Conservation (phyloP, 495 filamentous ascomycete genomes). For the Neurospora cerealis region DNA sequence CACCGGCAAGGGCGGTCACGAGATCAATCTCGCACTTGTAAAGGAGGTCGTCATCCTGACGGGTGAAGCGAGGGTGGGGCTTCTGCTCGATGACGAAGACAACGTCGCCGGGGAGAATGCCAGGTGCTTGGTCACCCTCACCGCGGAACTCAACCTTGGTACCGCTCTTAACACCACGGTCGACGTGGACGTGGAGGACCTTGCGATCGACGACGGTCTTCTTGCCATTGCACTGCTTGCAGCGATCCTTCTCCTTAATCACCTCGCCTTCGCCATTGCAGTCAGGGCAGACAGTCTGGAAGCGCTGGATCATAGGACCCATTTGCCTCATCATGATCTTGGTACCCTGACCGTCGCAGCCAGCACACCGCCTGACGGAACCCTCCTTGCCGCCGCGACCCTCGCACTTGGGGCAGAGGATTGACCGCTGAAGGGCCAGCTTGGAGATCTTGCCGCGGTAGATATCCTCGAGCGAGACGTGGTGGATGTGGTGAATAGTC, state of each 20-base stretch:
- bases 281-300: constrained; percentile 98
- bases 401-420: constrained; percentile 92
- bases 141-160: constrained; percentile 94
- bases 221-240: constrained; percentile 90
- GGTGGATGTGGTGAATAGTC: constrained; percentile 95
- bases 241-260: constrained; percentile 90
- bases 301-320: constrained; percentile 99
- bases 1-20: constrained; percentile 87
- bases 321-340: constrained; percentile 99
- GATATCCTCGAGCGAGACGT: constrained; percentile 94
- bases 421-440: constrained; percentile 90
- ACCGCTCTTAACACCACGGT: constrained; percentile 84
- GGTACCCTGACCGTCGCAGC: constrained; percentile 91
- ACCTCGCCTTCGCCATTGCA: constrained; percentile 96
- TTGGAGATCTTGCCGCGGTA: constrained; percentile 98
- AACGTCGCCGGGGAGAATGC: constrained; percentile 86
- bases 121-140: constrained; percentile 94
- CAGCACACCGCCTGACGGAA: constrained; percentile 80
- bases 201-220: constrained; percentile 97
- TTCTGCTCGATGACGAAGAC: constrained; percentile 98
- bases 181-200: constrained; percentile 95
- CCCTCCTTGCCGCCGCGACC: constrained; percentile 96
- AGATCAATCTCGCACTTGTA: constrained; percentile 94
- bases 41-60: constrained; percentile 93
- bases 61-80: constrained; percentile 88